Evolutionary conservation across 2,329 filamentous ascomycete genomes (phyloP), one percentile per base, ranked within the genome.

Genomic region (Verticillium zaregamsianum): DNA sequence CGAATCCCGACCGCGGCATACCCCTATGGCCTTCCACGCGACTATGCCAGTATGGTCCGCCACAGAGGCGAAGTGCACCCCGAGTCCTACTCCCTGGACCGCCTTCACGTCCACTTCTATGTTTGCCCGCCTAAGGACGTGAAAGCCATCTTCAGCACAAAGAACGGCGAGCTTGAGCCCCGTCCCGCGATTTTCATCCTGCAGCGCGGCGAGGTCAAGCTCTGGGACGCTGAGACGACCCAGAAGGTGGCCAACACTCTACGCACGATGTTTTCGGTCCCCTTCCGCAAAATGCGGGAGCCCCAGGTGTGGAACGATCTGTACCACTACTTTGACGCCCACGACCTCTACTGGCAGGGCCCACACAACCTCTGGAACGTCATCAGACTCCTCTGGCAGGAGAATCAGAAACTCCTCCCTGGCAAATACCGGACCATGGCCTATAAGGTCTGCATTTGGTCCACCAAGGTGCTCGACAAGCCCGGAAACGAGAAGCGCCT

Each of bases 351-450:
- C 68, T 57, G 73, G 39, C 71, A 76, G 14, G 82, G 82, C 8
- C 78, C 77, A 0, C 70, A 77, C 63, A 85, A 85, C 63, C 70
- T 84, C 14, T 81, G 77, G 76, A 79, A 78, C 31, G 72, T 83
- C 37, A 65, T 82, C 55, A 73, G 76, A 33, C 73, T 74, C 9
- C 67, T 83, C 1, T 69, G 67, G 49, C 71, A 73, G 17, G 79
- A 82, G 66, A 82, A 81, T 32, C 61, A 68, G 39, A 67, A 71
- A 14, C 72, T 78, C 37, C 60, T 68, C 15, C 59, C 63, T 2
- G 71, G 73, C 23, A 32, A 74, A 32, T 57, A 61, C 45, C 67
- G 68, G 40, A 64, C 66, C 25, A 59, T 64, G 54, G 68, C 72
- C 17, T 37, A 70, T 31, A 62, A 76, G 28, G 67, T 75, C 35